Base-by-base conservation (phyloP, 2,329 filamentous ascomycete species). In the Neobulgaria alba region DNA sequence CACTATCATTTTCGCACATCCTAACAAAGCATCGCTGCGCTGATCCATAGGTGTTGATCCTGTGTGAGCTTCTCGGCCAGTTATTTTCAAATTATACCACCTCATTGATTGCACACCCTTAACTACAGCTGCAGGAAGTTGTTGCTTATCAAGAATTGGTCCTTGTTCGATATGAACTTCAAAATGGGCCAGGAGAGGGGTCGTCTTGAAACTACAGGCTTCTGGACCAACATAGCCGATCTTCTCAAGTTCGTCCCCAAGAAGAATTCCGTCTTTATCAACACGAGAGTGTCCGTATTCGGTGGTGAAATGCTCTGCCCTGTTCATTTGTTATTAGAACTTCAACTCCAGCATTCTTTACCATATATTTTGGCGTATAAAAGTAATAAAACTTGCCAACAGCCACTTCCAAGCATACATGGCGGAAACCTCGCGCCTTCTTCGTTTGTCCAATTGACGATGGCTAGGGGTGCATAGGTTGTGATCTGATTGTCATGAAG, bases 361-460 rank as follows among this genome's bases (percentile, higher is more conserved):
- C n/a, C n/a, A n/a, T n/a, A n/a, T n/a, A n/a, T n/a, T n/a, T n/a
- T n/a, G n/a, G n/a, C n/a, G n/a, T n/a, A n/a, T n/a, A n/a, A n/a
- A n/a, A n/a, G n/a, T n/a, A n/a, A n/a, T 30, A 30, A 30, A 10
- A 4, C 9, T 0, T 82, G 76, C 84, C 84, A 89, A 8, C 88
- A 84, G 2, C 81, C 84, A 0, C 82, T 86, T 0, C 77, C 69
- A 32, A 82, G 66, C 76, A 85, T 87, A 21, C 76, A 82, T 39
- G 78, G 77, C 1, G 84, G 82, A 49, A 89, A 89, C 0, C 85
- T 73, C 1, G 85, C 84, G 3, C 85, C 85, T 63, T 92, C 85
- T 63, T 90, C 85, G 54, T 56, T 54, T 12, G 53, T 54, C 51
- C 52, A 54, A 32, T 54, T 46, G 15, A 56, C 52, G 3, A 54